Evolutionary conservation across 2,329 filamentous ascomycete genomes (phyloP), one percentile per base, ranked within the genome.

Genomic region (Alternaria arbusti): DNA sequence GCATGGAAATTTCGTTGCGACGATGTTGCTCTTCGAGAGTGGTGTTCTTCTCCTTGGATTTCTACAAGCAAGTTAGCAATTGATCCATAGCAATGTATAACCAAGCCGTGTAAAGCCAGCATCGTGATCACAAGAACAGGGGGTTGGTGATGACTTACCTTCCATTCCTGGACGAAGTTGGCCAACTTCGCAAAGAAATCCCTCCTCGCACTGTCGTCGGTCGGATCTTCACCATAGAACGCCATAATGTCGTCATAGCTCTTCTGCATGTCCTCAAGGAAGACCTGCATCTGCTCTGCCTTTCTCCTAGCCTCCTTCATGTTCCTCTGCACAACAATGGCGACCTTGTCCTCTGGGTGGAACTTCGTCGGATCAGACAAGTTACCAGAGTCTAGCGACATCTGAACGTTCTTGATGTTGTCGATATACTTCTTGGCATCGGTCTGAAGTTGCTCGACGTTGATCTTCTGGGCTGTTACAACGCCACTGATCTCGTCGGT

Each of bases 291-390:
- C 83, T 98, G 96, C 80, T 97, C 95, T 3, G 96, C 94, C 84
- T 98, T 99, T 73, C 95, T 88, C 66, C 96, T 86, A 20, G 96
- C 96, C 70, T 99, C 96, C 84, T 97, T 98, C 95, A 99, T 98
- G 69, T 88, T 90, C 55, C 95, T 87, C 81, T 97, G 93, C 59
- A 97, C 94, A 32, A 98, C 87, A 81, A 96, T 92, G 66, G 91
- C 91, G 46, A 98, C 94, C 64, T 96, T 92, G 80, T 99, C 96
- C 81, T 98, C 93, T 17, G 96, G 95, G 77, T 99, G 96, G 86
- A 99, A 99, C 74, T 95, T 96, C 85, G 96, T 97, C 47, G 95
- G 91, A 77, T 99, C 96, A 77, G 93, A 97, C 67, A 99, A 84
- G 79, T 97, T 98, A 73, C 96, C 96, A 32, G 90, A 91, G 81